Evolutionary conservation across 768 basidiomycete species (phyloP), one percentile per base, ranked within the genome.

Genomic region (Agaricus bisporus): DNA sequence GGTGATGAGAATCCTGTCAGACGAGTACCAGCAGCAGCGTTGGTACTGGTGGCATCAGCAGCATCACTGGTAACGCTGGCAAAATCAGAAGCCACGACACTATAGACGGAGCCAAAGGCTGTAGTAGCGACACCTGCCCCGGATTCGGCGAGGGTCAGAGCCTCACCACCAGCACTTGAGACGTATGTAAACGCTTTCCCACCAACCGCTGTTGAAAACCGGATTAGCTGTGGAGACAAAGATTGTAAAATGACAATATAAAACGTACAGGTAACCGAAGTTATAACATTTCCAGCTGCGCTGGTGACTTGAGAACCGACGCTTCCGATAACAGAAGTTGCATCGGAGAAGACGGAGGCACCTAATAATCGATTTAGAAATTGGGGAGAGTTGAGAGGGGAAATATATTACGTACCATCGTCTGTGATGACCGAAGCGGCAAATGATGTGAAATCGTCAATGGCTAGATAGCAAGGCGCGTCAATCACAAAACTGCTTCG

Each of bases 81-180:
- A 32, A 32, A 7, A 62, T 49, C 60, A 29, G 63, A 64, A 1
- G 77, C 77, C 1, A 78, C 76, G 18, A 75, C 70, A 14, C 78
- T 82, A 65, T 74, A 84, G 1, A 76, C 62, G 7, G 75, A 73
- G 35, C 83, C 83, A 22, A 73, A 80, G 56, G 73, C 74, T 17
- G 78, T 73, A 26, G 82, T 84, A 7, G 67, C 70, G 14, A 70
- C 69, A 14, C 61, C 74, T 39, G 63, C 73, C 5, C 70, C 74
- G 2, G 68, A 67, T 4, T 57, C 63, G 25, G 82, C 84, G 17
- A 88, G 73, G 0, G 85, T 87, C 54, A 85, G 66, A 1, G 76
- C 85, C 41, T 73, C 59, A 10, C 84, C 85, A 6, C 82, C 86
- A 9, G 63, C 74, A 39, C 77, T 79, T 14, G 80, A 83, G 26